Base-by-base conservation (phyloP, 192 early-diverging fungal genomes). In the Entomortierella beljakovae region DNA sequence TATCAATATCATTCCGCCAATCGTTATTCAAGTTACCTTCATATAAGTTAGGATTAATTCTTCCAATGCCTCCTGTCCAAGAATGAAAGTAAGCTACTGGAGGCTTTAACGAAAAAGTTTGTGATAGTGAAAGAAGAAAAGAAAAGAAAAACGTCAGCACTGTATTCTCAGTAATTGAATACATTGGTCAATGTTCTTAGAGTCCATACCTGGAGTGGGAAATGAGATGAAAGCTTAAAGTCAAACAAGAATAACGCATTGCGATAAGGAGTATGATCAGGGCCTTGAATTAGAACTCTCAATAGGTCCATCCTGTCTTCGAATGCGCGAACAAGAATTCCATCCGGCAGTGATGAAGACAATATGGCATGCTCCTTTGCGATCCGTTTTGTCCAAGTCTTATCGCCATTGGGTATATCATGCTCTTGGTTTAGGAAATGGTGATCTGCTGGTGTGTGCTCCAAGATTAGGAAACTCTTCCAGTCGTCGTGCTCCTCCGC, bases 31-130 rank as follows among this genome's bases (percentile, higher is more conserved):
- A n/a, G n/a, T 16, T 68, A 66, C 79, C 84, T 62, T 89, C 88
- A 57, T 89, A 90, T 23, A 89, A 40, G 61, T 89, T 89, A 9
- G 88, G 88, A 53, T 89, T 89, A 38, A 90, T 73, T 56, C 85
- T 68, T 35, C 88, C 88, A 22, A 87, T 69, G 6, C 88, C 87
- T 11, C 74, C 80, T 6, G 87, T 87, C 84, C 83, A 88, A 0
- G 82, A 84, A 62, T 90, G 85, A 66, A 88, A 90, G 68, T 64
- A 81, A 6, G 86, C 84, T 18, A 52, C 22, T 8, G 88, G 88
- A n/a, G 88, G 88, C 65, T 70, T n/a, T n/a, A n/a, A n/a, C n/a
- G n/a, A n/a, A n/a, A n/a, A n/a, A n/a, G n/a, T 23, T n/a, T 11
- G 42, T 43, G 42, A 18, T 18, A 43, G 18, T 43, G 42, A 8